Evolutionary conservation across 1,139 yeast species (phyloP).

Genomic region (Hyphopichia pseudoburtonii): DNA sequence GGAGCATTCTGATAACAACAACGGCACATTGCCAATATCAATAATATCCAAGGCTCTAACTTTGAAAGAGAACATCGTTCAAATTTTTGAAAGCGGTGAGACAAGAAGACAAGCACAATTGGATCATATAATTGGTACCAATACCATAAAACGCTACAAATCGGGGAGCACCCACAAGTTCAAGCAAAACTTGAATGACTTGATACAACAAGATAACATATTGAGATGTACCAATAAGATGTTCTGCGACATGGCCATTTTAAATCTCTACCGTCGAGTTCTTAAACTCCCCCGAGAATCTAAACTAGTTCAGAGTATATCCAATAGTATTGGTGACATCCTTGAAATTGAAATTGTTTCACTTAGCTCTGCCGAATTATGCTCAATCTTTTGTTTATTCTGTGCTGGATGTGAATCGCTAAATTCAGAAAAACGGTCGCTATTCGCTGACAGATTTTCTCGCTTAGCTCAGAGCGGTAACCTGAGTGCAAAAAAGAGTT

Average conservation of each 20-base stretch:
- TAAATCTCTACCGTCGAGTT: slow-evolving; percentile 59
- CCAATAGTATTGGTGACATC: slow-evolving; percentile 37
- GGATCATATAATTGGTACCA: slow-evolving; percentile 23
- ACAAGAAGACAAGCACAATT: slow-evolving; percentile 32
- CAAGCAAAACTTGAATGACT: slow-evolving; percentile 17
- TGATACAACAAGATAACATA: slow-evolving; percentile 35
- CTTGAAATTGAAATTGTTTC: slow-evolving; percentile 39
- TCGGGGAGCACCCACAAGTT: slow-evolving; percentile 9
- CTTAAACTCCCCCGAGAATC: slow-evolving; percentile 49
- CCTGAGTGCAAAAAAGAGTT: slow-evolving; percentile 48
- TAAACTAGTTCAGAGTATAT: slow-evolving; percentile 44
- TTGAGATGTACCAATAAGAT: slow-evolving; percentile 55
- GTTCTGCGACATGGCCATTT: slow-evolving; percentile 55
- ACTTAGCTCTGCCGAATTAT: slow-evolving; percentile 53
- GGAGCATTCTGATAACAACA: slow-evolving; percentile 6
- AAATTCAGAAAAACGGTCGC: slow-evolving; percentile 28
- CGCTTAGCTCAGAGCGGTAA: slow-evolving; percentile 46
- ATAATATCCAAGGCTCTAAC: slow-evolving; percentile 48
- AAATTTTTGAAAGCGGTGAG: slow-evolving; percentile 34
- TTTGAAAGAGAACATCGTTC: slow-evolving; percentile 37
- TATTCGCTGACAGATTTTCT: slow-evolving; percentile 40
- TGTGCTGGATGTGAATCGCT: slow-evolving; percentile 61
- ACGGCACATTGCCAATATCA: slow-evolving; percentile 33
- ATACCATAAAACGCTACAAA: slow-evolving; percentile 7
- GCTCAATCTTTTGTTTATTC: slow-evolving; percentile 56